phyloP scores from a whole-genome alignment of 2,329 filamentous ascomycete genomes.

The Huntiella abstrusa region DNA sequence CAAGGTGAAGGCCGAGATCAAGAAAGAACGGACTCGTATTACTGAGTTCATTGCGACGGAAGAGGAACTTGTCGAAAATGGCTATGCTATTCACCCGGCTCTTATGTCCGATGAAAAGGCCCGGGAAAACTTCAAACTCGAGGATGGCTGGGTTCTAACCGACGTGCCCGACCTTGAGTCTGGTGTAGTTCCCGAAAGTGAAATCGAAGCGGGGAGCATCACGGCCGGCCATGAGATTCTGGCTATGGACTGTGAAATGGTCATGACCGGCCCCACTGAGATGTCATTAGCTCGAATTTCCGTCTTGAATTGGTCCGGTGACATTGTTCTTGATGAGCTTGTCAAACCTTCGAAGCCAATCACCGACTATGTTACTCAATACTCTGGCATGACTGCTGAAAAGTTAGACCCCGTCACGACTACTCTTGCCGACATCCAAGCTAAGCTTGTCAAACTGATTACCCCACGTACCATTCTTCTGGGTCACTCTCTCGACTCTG shows the following conservation, averaged over 20 bases:
- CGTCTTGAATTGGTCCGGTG: slow-evolving; percentile 69
- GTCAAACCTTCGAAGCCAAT: slow-evolving; percentile 84
- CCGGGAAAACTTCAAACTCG: slow-evolving; percentile 20
- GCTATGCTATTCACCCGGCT: slow-evolving; percentile 69
- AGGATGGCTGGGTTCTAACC: slow-evolving; percentile 68
- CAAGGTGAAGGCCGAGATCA: slow-evolving; percentile 41
- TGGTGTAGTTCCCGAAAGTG: slow-evolving; percentile 43
- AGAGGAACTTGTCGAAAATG: slow-evolving; percentile 62
- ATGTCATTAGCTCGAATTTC: slow-evolving; percentile 81
- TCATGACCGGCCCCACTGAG: slow-evolving; percentile 60
- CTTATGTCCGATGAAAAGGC: slow-evolving; percentile 42
- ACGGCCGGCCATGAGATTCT: slow-evolving; percentile 65
- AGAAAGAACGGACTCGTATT: slow-evolving; percentile 61
- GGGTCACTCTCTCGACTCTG: slow-evolving; percentile 66
- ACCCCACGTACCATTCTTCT: slow-evolving; percentile 55
- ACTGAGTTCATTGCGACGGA: slow-evolving; percentile 56
- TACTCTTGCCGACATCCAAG: slow-evolving; percentile 65
- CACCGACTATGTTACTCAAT: slow-evolving; percentile 77
- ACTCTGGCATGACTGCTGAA: slow-evolving; percentile 77
- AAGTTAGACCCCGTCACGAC: slow-evolving; percentile 74
- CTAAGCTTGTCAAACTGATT: slow-evolving; percentile 52
- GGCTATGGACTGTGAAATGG: slow-evolving; percentile 95
- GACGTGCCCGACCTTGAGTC: slow-evolving; percentile 46
- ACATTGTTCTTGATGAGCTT: slow-evolving; percentile 67
- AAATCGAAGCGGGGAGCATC: slow-evolving; percentile 64